Evolutionary conservation across 331 rosid genomes (phyloP).

Genomic region (Dryas integrifolia): DNA sequence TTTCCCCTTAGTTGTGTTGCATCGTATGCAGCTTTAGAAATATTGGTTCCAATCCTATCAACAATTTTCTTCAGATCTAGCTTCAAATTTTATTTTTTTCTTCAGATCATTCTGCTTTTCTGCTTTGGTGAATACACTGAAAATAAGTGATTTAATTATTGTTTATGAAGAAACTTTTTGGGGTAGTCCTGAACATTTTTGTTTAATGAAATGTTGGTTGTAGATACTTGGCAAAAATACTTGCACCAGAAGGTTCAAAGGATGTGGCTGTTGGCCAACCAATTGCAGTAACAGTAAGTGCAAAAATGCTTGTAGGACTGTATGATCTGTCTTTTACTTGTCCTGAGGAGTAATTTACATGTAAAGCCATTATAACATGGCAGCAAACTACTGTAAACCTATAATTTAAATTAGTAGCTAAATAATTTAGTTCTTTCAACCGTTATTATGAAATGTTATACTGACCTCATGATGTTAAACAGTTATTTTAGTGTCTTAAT

Average conservation of each 20-base stretch:
- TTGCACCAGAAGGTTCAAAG: constrained; percentile 84
- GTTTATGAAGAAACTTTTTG: constrained; percentile 7
- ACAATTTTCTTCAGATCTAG: too few relatives aligned
- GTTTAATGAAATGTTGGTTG: constrained; percentile 26
- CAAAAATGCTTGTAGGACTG: constrained; percentile 25
- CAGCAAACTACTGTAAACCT: neutral
- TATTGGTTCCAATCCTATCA: neutral
- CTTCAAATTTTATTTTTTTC: too few relatives aligned
- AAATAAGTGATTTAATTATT: neutral
- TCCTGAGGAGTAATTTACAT: constrained; percentile 11
- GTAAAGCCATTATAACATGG: constrained; percentile 5
- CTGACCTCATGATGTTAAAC: neutral
- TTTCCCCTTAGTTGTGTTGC: neutral
- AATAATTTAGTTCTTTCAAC: neutral
- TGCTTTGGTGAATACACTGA: neutral
- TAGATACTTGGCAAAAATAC: constrained; percentile 88
- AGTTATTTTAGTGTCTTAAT: constrained; percentile 10
- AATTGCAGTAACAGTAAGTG: constrained; percentile 91
- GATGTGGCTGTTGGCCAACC: constrained; percentile 91
- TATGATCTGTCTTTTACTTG: constrained; percentile 18
- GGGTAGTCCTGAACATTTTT: constrained; percentile 12
- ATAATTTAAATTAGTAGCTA: constrained; percentile 9
- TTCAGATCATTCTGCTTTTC: neutral
- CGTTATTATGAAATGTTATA: constrained; percentile 8
- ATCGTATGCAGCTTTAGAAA: neutral